Evolutionary conservation across 2,329 filamentous ascomycete species (phyloP), one percentile per base, ranked within the genome.

Genomic region (Sordariomycetes sp.): DNA sequence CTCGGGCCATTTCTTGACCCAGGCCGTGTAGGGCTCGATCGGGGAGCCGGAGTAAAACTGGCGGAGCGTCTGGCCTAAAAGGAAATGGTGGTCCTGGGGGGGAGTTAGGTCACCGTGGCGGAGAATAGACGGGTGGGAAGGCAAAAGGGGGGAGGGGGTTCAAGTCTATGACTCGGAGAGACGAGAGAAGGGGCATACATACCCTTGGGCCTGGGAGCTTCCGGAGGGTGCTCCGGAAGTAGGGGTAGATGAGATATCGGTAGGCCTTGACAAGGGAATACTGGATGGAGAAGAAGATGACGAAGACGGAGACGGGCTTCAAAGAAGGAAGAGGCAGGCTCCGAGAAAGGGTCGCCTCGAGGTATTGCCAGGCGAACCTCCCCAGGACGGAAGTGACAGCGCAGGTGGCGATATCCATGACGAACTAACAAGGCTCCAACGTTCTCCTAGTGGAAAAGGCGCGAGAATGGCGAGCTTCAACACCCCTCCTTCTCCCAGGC

Each of bases 171-270:
- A 8, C 4, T 4, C 7, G 10, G 53, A 55, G 43, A 50, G 3
- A n/a, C 3, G 46, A 14, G 20, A 43, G 37, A 16, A 43, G 5
- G 37, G 35, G 35, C 14, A 22, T 8, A 32, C 62, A 10, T 62
- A 76, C 74, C 64, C 69, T 72, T 18, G 76, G 76, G 0, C 74
- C 74, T 0, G 76, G 76, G 1, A 79, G 62, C 55, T 74, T 65
- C 16, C 75, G 69, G n/a, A 77, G 64, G 0, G 75, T 72, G 0
- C 76, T 79, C 53, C 75, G 59, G 58, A 70, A 69, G 54, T 68
- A 67, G 3, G 76, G 76, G 59, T 76, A 77, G 25, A 79, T 60
- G 59, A 76, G 66, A 46, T 72, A 58, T 16, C 65, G 64, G 62
- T 74, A 76, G 55, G 50, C 16, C 37, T 57, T 58, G 22, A 58